phyloP scores from a whole-genome alignment of 306 rosid species.

The Cyclanthera cordifolia region DNA sequence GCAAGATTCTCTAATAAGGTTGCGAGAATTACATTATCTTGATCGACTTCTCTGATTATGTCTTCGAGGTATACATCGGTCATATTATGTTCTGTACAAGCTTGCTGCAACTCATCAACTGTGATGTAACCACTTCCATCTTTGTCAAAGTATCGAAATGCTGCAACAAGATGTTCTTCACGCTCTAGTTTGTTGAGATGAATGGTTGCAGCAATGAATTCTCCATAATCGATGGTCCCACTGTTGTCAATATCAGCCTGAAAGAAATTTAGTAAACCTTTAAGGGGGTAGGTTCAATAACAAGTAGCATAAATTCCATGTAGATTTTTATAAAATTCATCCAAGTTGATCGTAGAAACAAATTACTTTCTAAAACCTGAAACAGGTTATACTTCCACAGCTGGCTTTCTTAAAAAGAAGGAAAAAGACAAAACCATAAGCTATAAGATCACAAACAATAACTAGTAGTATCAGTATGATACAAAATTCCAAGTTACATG shows the following conservation, averaged over 20 bases:
- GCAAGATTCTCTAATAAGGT: slow-evolving; percentile 1
- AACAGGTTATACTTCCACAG: background rate
- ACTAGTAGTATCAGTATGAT: background rate
- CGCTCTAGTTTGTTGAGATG: slow-evolving; percentile 78
- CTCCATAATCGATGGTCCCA: slow-evolving; percentile 70
- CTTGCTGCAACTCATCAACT: slow-evolving; percentile 74
- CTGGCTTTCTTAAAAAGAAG: background rate
- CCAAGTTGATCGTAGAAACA: background rate
- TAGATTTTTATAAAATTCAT: background rate
- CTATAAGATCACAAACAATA: background rate
- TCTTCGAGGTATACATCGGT: slow-evolving; percentile 55
- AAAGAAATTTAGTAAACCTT: slow-evolving; percentile 24
- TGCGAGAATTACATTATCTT: slow-evolving; percentile 51
- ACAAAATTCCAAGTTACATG: background rate
- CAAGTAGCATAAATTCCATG: background rate
- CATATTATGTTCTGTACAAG: slow-evolving; percentile 63
- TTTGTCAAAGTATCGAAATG: slow-evolving; percentile 66
- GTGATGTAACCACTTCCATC: slow-evolving; percentile 70
- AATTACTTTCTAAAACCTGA: background rate
- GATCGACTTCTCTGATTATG: slow-evolving; percentile 62
- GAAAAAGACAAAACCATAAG: background rate
- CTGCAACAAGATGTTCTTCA: slow-evolving; percentile 66
- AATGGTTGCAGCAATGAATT: slow-evolving; percentile 65
- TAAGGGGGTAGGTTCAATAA: background rate
- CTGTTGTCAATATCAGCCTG: slow-evolving; percentile 79